These are phyloP conservation scores for Candida tibetensis DNA, from an alignment of 805 yeast genomes.

Conservation along the genomic window DNA sequence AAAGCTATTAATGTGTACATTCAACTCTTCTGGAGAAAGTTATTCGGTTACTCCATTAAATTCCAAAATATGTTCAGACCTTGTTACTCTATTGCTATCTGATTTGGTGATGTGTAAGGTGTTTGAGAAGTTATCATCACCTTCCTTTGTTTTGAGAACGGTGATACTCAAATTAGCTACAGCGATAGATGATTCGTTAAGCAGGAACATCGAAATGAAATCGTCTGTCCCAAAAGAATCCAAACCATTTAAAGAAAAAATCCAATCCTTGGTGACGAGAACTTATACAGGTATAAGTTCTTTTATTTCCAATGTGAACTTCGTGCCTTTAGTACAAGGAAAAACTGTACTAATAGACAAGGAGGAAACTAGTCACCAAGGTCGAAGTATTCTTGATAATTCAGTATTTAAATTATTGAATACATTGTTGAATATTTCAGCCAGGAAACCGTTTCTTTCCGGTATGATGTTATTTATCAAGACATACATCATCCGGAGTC, in stretches of 20 bases:
- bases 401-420: conserved; percentile 19
- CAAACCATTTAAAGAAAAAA: neutral
- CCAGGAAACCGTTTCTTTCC: conserved; percentile 17
- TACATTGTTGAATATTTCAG: conserved; percentile 16
- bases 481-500: neutral
- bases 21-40: conserved; percentile 9
- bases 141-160: conserved; percentile 23
- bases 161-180: conserved; percentile 9
- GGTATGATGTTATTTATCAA: conserved; percentile 7
- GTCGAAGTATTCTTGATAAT: conserved; percentile 10
- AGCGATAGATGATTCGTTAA: conserved; percentile 5
- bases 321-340: neutral
- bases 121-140: conserved; percentile 22
- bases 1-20: conserved; percentile 19
- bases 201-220: neutral
- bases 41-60: conserved; percentile 12
- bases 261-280: neutral
- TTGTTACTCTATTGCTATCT: conserved; percentile 23
- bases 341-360: neutral
- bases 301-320: neutral
- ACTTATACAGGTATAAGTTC: conserved; percentile 1
- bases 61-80: conserved; percentile 23
- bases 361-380: neutral
- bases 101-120: conserved; percentile 28
- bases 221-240: neutral